phyloP scores from a whole-genome alignment of 805 yeast genomes.

The Zygosaccharomyces bisporus region DNA sequence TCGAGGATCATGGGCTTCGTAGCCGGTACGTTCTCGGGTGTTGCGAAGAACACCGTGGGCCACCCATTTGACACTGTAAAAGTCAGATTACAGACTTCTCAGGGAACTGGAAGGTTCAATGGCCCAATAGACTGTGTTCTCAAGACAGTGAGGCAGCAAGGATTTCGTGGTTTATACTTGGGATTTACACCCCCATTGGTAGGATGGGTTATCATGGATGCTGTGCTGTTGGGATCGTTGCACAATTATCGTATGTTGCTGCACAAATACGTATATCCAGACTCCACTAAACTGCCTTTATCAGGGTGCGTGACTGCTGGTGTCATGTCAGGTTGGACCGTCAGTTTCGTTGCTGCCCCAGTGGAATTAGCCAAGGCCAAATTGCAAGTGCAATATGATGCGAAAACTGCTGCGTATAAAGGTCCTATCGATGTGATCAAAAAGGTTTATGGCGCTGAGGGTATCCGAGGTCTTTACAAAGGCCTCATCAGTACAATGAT shows the following conservation, averaged over 20 bases:
- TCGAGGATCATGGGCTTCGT: conserved; percentile 60
- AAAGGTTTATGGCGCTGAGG: conserved; percentile 55
- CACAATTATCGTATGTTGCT: conserved; percentile 70
- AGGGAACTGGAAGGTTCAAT: conserved; percentile 56
- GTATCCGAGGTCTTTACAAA: conserved; percentile 70
- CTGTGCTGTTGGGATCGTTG: conserved; percentile 82
- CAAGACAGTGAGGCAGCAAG: conserved; percentile 71
- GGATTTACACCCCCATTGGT: conserved; percentile 91
- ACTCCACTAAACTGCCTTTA: conserved; percentile 63
- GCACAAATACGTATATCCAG: conserved; percentile 57
- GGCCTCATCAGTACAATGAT: conserved; percentile 84
- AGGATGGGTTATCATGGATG: conserved; percentile 94
- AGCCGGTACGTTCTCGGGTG: conserved; percentile 86
- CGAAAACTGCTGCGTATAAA: conserved; percentile 56
- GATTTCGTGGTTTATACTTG: conserved; percentile 73
- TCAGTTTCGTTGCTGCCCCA: conserved; percentile 93
- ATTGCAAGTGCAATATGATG: conserved; percentile 85
- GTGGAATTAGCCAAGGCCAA: conserved; percentile 87
- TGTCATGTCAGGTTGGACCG: conserved; percentile 79
- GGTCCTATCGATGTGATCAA: conserved; percentile 79
- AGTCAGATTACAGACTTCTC: conserved; percentile 76
- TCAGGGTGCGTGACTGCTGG: conserved; percentile 77
- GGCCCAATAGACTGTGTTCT: conserved; percentile 80
- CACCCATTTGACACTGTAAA: conserved; percentile 92
- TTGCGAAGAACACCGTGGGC: conserved; percentile 83